These are phyloP conservation scores for Quercus agrifolia DNA, from an alignment of 306 rosid species.

Conservation along the genomic window DNA sequence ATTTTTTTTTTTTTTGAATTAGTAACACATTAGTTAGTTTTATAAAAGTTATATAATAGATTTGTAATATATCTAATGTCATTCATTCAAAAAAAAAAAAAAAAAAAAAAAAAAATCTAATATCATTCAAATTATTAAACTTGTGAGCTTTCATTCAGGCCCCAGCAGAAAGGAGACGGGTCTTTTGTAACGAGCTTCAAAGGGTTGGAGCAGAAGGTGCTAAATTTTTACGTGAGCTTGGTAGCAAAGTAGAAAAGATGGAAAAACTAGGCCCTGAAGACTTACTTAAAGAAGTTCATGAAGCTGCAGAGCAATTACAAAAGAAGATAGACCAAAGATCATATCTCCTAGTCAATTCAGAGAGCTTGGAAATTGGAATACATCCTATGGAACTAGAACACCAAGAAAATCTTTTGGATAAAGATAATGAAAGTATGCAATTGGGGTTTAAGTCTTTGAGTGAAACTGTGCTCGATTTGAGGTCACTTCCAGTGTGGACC, in stretches of 20 bases:
- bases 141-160: slow-evolving; percentile 34
- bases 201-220: slow-evolving; percentile 68
- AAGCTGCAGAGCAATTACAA: slow-evolving; percentile 65
- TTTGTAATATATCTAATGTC: no score
- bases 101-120: no score
- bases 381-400: slow-evolving; percentile 25
- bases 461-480: slow-evolving; percentile 36
- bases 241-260: slow-evolving; percentile 68
- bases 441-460: slow-evolving; percentile 30
- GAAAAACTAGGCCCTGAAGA: slow-evolving; percentile 46
- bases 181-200: slow-evolving; percentile 49
- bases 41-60: no score
- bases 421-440: slow-evolving; percentile 29
- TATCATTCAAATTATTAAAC: neutral
- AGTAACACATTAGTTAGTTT: no score
- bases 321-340: slow-evolving; percentile 58
- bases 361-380: slow-evolving; percentile 44
- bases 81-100: no score
- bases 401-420: slow-evolving; percentile 20
- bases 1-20: no score
- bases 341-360: slow-evolving; percentile 54
- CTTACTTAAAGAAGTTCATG: slow-evolving; percentile 54
- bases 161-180: slow-evolving; percentile 59
- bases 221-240: slow-evolving; percentile 50
- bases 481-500: neutral